Evolutionary conservation across 23 red algal species (phyloP).

Genomic region (Gracilariopsis chorda): DNA sequence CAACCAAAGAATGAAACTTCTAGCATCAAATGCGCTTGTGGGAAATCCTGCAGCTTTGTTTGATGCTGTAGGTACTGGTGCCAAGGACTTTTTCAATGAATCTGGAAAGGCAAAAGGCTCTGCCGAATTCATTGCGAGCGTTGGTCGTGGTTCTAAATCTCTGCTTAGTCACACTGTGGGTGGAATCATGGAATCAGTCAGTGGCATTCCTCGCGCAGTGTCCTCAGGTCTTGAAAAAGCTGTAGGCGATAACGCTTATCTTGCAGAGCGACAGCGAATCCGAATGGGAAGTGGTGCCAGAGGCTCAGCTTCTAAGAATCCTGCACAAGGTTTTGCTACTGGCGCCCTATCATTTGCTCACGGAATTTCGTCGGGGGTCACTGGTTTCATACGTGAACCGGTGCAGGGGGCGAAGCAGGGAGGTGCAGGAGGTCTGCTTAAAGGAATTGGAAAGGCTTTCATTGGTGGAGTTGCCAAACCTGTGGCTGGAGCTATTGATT

Average conservation of each 20-base stretch:
- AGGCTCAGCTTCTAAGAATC: slow-evolving; percentile 25
- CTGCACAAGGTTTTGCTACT: slow-evolving; percentile 64
- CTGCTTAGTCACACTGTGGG: slow-evolving; percentile 85
- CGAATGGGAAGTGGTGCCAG: slow-evolving; percentile 40
- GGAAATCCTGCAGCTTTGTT: slow-evolving; percentile 91
- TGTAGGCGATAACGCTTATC: slow-evolving; percentile 79
- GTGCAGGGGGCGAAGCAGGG: slow-evolving; percentile 77
- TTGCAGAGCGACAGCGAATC: slow-evolving; percentile 81
- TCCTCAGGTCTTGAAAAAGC: slow-evolving; percentile 80
- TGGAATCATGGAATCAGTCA: slow-evolving; percentile 84
- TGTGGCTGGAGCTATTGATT: slow-evolving; percentile 84
- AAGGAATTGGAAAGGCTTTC: slow-evolving; percentile 86
- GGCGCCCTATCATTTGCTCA: slow-evolving; percentile 87
- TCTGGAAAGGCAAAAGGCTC: slow-evolving; percentile 73
- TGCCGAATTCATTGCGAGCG: slow-evolving; percentile 76
- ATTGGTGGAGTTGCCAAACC: slow-evolving; percentile 83
- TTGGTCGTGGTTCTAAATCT: slow-evolving; percentile 67
- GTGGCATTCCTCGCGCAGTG: slow-evolving; percentile 78
- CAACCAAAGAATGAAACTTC: slow-evolving; percentile 67
- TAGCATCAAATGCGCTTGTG: slow-evolving; percentile 85
- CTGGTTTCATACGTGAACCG: slow-evolving; percentile 85
- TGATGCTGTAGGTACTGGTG: slow-evolving; percentile 81
- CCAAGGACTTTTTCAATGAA: slow-evolving; percentile 83
- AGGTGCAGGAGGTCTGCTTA: slow-evolving; percentile 68
- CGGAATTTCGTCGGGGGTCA: slow-evolving; percentile 84